These are phyloP conservation scores for Davidsoniella virescens DNA, from an alignment of 2,329 filamentous ascomycete genomes.

Conservation along the genomic window DNA sequence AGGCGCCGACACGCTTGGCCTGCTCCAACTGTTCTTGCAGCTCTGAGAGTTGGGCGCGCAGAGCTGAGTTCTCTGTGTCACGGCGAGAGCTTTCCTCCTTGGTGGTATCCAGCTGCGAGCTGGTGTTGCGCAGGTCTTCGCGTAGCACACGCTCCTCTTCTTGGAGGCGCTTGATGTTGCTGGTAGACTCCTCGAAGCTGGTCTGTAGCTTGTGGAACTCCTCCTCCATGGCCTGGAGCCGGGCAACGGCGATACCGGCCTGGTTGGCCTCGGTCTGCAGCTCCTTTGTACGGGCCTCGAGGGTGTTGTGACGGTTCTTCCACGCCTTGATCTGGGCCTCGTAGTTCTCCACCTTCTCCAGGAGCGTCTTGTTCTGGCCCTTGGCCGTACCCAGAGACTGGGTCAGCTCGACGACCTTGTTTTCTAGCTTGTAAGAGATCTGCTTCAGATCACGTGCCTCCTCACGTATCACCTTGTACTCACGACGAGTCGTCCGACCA, in stretches of 20 bases:
- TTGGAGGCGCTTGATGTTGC: conserved; percentile 84
- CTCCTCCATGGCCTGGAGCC: conserved; percentile 78
- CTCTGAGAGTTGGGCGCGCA: conserved; percentile 77
- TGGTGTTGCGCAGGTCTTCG: conserved; percentile 66
- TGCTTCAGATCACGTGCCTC: conserved; percentile 97
- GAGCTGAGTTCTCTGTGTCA: conserved; percentile 69
- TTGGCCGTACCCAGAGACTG: conserved; percentile 87
- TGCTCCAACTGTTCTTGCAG: conserved; percentile 85
- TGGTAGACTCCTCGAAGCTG: conserved; percentile 77
- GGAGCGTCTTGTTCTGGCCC: conserved; percentile 79
- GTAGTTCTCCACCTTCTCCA: conserved; percentile 85
- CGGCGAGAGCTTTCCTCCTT: conserved; percentile 58
- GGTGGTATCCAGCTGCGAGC: conserved; percentile 63
- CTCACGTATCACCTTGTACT: conserved; percentile 82
- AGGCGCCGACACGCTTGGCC: conserved; percentile 55
- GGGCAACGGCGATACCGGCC: conserved; percentile 85
- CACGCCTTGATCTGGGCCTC: conserved; percentile 91
- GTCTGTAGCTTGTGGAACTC: conserved; percentile 86
- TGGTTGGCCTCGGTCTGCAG: conserved; percentile 94
- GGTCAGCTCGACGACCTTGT: conserved; percentile 97
- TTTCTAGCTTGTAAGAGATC: conserved; percentile 98
- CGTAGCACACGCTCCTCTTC: conserved; percentile 80
- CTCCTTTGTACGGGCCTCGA: conserved; percentile 83
- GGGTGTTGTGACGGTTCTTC: conserved; percentile 78
- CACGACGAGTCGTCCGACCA: conserved; percentile 61